A percentile compares a stretch with the other conserved stretches of the same genome.
Evolutionary conservation across 2,329 filamentous ascomycete genomes (phyloP).

Genomic region (Gnomoniopsis sp.): DNA sequence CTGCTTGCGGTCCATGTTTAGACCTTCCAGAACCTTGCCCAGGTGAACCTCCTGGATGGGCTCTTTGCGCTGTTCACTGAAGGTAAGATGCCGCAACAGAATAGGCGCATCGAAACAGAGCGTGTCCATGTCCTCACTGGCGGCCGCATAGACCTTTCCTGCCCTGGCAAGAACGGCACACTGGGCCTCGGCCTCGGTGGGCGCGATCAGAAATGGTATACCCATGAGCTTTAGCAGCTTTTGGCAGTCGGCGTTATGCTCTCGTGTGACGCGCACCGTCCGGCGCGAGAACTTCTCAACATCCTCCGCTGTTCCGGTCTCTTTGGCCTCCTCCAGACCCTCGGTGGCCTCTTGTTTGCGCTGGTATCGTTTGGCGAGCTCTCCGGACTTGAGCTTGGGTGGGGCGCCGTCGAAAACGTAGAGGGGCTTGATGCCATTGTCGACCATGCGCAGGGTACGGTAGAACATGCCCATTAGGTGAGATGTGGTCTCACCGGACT

Average conservation of each 20-base stretch:
- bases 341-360: slow-evolving; percentile 91
- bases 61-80: slow-evolving; percentile 95
- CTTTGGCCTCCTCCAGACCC: slow-evolving; percentile 89
- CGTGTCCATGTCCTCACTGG: slow-evolving; percentile 98
- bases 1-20: slow-evolving; percentile 84
- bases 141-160: slow-evolving; percentile 94
- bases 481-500: slow-evolving; percentile 93
- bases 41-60: slow-evolving; percentile 94
- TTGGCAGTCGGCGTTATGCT: slow-evolving; percentile 96
- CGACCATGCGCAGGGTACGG: slow-evolving; percentile 94
- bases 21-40: slow-evolving; percentile 78
- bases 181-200: slow-evolving; percentile 95
- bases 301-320: slow-evolving; percentile 95
- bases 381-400: slow-evolving; percentile 95
- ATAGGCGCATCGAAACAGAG: slow-evolving; percentile 93
- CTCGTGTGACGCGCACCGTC: slow-evolving; percentile 90
- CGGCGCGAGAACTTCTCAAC: slow-evolving; percentile 94
- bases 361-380: slow-evolving; percentile 92
- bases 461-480: slow-evolving; percentile 99
- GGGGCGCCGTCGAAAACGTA: slow-evolving; percentile 98
- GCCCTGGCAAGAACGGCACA: slow-evolving; percentile 86
- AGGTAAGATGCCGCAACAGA: slow-evolving; percentile 86
- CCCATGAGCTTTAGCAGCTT: slow-evolving; percentile 91
- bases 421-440: slow-evolving; percentile 97
- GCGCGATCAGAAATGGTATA: slow-evolving; percentile 89